Evolutionary conservation across 1,284 basidiomycete genomes (phyloP).

Genomic region (Rhodotorula sp.): DNA sequence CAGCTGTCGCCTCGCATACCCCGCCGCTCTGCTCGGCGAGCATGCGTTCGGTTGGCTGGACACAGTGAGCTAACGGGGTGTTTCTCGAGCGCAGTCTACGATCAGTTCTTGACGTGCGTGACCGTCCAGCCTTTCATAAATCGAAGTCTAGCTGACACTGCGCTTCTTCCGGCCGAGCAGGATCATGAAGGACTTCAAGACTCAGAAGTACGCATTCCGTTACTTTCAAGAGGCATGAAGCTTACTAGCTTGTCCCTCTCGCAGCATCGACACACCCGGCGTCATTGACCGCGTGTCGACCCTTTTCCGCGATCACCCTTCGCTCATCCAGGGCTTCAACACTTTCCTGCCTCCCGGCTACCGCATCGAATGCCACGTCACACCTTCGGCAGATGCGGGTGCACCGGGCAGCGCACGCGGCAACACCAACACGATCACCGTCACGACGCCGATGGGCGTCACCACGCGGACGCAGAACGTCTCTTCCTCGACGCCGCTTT

Average conservation of each 20-base stretch:
- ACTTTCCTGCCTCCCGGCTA: slow-evolving; percentile 97
- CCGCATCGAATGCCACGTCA: slow-evolving; percentile 81
- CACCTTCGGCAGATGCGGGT: neutral
- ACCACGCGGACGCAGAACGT: slow-evolving; percentile 57
- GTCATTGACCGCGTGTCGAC: slow-evolving; percentile 96
- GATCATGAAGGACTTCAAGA: slow-evolving; percentile 84
- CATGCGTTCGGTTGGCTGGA: too few relatives aligned
- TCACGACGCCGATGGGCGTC: slow-evolving; percentile 87
- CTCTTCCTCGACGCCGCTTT: slow-evolving; percentile 14
- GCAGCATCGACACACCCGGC: slow-evolving; percentile 95
- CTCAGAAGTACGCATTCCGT: slow-evolving; percentile 69
- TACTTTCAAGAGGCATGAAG: neutral
- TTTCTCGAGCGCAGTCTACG: slow-evolving; percentile 35
- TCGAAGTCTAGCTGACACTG: neutral
- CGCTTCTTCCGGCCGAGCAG: neutral
- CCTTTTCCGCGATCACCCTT: slow-evolving; percentile 89
- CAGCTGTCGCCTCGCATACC: neutral
- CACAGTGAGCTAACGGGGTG: neutral
- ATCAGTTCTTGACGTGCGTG: slow-evolving; percentile 73
- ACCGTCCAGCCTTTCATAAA: slow-evolving; percentile 43
- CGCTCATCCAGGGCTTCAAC: slow-evolving; percentile 97
- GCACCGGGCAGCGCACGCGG: slow-evolving; percentile 2
- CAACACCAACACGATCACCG: slow-evolving; percentile 63
- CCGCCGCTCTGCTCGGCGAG: neutral
- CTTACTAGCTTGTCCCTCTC: too few relatives aligned